Conservation (phyloP, 768 basidiomycete species). For the Psilocybe cubensis region DNA sequence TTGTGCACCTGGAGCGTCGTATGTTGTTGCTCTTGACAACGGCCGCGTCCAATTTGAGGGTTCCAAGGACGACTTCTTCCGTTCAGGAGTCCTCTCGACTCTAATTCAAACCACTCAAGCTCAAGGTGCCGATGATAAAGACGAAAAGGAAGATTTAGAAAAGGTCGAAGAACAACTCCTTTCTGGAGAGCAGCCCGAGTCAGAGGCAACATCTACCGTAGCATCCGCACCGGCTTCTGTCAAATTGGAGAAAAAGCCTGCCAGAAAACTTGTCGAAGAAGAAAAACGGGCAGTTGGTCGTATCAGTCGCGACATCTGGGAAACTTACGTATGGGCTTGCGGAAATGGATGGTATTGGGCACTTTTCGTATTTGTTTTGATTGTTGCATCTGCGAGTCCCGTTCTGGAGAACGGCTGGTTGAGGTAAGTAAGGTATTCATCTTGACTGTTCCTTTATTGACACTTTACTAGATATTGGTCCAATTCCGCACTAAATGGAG, state of each 20-base stretch:
- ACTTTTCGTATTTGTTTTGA: conserved; percentile 52
- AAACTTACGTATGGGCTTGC: conserved; percentile 37
- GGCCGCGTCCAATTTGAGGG: conserved; percentile 82
- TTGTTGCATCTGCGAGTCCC: conserved; percentile 63
- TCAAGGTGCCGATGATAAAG: conserved; percentile 60
- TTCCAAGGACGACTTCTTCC: conserved; percentile 60
- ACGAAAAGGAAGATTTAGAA: conserved; percentile 51
- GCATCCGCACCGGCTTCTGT: conserved; percentile 28
- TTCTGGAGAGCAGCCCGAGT: conserved; percentile 46
- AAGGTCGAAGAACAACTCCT: conserved; percentile 35
- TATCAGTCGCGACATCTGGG: conserved; percentile 70
- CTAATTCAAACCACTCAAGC: conserved; percentile 60
- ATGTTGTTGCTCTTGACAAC: conserved; percentile 84
- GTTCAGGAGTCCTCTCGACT: conserved; percentile 64
- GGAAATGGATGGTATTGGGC: conserved; percentile 62
- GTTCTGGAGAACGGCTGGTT: conserved; percentile 78
- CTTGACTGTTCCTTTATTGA: background rate
- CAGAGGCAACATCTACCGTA: conserved; percentile 40
- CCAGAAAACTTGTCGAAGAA: conserved; percentile 86
- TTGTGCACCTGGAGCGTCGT: conserved; percentile 77
- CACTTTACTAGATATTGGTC: conserved; percentile 21
- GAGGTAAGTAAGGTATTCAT: conserved; percentile 34
- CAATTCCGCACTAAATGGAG: conserved; percentile 44
- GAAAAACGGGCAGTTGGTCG: conserved; percentile 78
- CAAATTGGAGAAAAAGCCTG: conserved; percentile 42